Evolutionary conservation across 140 eudicot species (phyloP).

Genomic region (Bidens hawaiensis): DNA sequence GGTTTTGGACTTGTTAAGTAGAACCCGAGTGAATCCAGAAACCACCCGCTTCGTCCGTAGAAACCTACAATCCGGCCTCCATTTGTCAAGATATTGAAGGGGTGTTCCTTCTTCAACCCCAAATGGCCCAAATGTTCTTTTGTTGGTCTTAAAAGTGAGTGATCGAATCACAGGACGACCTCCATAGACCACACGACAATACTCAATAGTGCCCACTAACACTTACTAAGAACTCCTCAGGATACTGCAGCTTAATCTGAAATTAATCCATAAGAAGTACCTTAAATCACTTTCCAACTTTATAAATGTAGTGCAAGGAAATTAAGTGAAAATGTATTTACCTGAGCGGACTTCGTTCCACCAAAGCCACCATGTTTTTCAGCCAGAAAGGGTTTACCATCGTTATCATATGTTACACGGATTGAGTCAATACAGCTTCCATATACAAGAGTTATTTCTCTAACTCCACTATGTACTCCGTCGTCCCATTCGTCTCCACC

Average conservation of each 20-base stretch:
- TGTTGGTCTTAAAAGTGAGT: slow-evolving; percentile 56
- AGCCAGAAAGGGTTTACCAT: slow-evolving; percentile 38
- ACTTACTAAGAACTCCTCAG: slow-evolving; percentile 51
- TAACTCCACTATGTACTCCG: slow-evolving; percentile 52
- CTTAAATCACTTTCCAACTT: not conserved
- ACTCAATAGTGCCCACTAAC: slow-evolving; percentile 50
- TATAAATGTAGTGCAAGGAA: no score
- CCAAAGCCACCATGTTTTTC: slow-evolving; percentile 70
- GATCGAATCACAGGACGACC: slow-evolving; percentile 71
- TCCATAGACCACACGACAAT: slow-evolving; percentile 60
- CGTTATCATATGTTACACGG: slow-evolving; percentile 43
- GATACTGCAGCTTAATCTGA: slow-evolving; percentile 66
- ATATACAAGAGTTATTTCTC: slow-evolving; percentile 54
- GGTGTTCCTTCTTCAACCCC: slow-evolving; percentile 81
- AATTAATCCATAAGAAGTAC: not conserved
- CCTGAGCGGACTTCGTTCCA: slow-evolving; percentile 51
- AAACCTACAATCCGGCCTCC: slow-evolving; percentile 55
- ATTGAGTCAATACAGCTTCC: slow-evolving; percentile 63
- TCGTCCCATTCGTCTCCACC: slow-evolving; percentile 51
- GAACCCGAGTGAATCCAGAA: slow-evolving; percentile 59
- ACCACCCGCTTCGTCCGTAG: slow-evolving; percentile 79
- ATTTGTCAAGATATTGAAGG: slow-evolving; percentile 36
- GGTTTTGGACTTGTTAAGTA: slow-evolving; percentile 26
- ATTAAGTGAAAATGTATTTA: not conserved
- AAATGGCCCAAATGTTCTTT: slow-evolving; percentile 62